These are phyloP conservation scores for Penicillium argentinense DNA, from an alignment of 495 filamentous ascomycete genomes.

Conservation along the genomic window DNA sequence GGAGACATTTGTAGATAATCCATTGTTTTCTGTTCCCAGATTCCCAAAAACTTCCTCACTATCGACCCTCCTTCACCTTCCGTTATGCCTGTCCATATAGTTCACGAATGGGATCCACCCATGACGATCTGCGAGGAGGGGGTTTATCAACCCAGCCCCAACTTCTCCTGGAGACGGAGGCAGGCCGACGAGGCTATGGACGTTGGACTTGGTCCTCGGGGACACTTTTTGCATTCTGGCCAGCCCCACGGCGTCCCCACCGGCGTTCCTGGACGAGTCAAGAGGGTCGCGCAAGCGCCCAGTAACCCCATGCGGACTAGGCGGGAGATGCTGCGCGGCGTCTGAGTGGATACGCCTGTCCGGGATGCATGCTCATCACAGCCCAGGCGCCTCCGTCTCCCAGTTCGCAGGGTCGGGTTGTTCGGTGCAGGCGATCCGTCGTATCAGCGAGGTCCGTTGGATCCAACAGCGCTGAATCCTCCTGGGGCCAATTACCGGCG, in stretches of 20 bases:
- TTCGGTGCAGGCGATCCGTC: neutral
- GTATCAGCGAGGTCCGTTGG: constrained; percentile 14
- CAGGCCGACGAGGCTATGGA: too few relatives aligned
- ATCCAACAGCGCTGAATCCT: constrained; percentile 5
- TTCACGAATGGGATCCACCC: too few relatives aligned
- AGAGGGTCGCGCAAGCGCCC: constrained; percentile 15
- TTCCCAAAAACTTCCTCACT: too few relatives aligned
- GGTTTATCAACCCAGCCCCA: too few relatives aligned
- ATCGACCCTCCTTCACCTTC: too few relatives aligned
- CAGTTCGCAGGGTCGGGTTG: neutral
- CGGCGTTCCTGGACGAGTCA: neutral
- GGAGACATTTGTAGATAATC: constrained; percentile 8
- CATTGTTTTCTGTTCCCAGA: neutral
- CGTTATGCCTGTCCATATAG: too few relatives aligned
- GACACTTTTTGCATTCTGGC: neutral
- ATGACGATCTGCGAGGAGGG: too few relatives aligned
- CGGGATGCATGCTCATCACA: constrained; percentile 29
- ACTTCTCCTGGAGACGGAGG: too few relatives aligned
- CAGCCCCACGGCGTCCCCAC: too few relatives aligned
- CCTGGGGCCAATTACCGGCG: constrained; percentile 11
- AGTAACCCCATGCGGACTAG: constrained; percentile 18
- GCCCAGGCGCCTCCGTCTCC: constrained; percentile 23
- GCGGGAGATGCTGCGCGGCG: constrained; percentile 14
- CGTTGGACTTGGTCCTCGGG: too few relatives aligned
- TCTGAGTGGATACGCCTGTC: constrained; percentile 20